A percentile compares a stretch with the other conserved stretches of the same genome.
Conservation (phyloP, 2,329 filamentous ascomycete genomes). For the Sporothrix schenckii region DNA sequence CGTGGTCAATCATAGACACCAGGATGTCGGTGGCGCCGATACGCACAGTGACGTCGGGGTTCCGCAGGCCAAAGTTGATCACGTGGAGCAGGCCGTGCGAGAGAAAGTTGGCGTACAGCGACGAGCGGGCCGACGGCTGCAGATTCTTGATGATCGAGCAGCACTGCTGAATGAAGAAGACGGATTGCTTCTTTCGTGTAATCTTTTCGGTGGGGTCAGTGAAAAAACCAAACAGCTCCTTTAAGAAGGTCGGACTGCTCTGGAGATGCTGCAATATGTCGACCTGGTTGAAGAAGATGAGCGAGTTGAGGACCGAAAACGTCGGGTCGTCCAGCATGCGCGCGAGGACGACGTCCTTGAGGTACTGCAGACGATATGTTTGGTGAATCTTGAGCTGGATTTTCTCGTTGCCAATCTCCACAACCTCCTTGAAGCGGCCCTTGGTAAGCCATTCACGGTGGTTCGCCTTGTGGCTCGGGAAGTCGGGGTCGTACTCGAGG, state of each 20-base stretch:
- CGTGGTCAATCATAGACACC: slow-evolving; percentile 92
- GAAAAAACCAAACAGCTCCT: slow-evolving; percentile 83
- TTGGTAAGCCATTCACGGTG: slow-evolving; percentile 91
- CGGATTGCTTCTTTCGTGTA: slow-evolving; percentile 85
- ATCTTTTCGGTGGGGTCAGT: slow-evolving; percentile 63
- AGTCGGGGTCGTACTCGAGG: slow-evolving; percentile 96
- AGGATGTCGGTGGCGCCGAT: slow-evolving; percentile 93
- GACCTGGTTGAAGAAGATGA: slow-evolving; percentile 99
- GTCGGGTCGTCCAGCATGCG: slow-evolving; percentile 96
- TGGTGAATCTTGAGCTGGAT: slow-evolving; percentile 92
- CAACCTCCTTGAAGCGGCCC: slow-evolving; percentile 93
- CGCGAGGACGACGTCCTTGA: slow-evolving; percentile 97
- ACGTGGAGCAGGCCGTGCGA: slow-evolving; percentile 83
- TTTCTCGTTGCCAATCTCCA: slow-evolving; percentile 79
- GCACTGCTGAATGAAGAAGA: slow-evolving; percentile 95
- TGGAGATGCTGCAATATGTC: slow-evolving; percentile 97
- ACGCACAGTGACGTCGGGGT: slow-evolving; percentile 79
- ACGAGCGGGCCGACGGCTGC: slow-evolving; percentile 77
- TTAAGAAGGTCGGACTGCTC: slow-evolving; percentile 73
- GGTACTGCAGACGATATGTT: slow-evolving; percentile 92
- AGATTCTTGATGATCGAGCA: slow-evolving; percentile 92
- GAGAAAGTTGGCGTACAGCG: slow-evolving; percentile 88
- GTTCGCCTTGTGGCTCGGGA: slow-evolving; percentile 95
- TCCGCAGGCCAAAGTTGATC: slow-evolving; percentile 87
- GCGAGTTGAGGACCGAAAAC: slow-evolving; percentile 93